Evolutionary conservation across 2,329 filamentous ascomycete genomes (phyloP).

Genomic region (Trichophyton benhamiae): DNA sequence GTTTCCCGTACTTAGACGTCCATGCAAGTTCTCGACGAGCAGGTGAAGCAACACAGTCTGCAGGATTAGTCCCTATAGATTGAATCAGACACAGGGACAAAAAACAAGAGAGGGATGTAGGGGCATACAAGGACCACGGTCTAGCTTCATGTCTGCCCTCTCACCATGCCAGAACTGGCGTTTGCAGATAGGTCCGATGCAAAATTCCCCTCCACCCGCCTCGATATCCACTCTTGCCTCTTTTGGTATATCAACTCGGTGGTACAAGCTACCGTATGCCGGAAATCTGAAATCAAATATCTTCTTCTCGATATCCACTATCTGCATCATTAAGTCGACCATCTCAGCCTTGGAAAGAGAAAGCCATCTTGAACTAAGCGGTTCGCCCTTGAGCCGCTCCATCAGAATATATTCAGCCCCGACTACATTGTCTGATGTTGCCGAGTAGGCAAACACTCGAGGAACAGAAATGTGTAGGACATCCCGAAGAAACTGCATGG

Average conservation of each 20-base stretch:
- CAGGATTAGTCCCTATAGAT: slow-evolving; percentile 4
- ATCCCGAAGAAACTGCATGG: slow-evolving; percentile 21
- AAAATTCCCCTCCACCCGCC: slow-evolving; percentile 17
- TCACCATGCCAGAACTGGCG: slow-evolving; percentile 23
- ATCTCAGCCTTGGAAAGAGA: slow-evolving; percentile 20
- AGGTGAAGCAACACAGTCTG: slow-evolving; percentile 8
- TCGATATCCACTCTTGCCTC: slow-evolving; percentile 12
- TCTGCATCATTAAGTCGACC: slow-evolving; percentile 18
- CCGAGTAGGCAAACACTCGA: slow-evolving; percentile 25
- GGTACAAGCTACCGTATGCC: slow-evolving; percentile 21
- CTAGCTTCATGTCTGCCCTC: slow-evolving; percentile 14
- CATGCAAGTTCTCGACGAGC: slow-evolving; percentile 9
- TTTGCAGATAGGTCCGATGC: slow-evolving; percentile 19
- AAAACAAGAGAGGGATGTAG: too few species aligned
- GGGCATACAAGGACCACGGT: slow-evolving; percentile 30
- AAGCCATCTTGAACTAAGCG: slow-evolving; percentile 20
- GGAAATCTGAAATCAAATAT: slow-evolving; percentile 21
- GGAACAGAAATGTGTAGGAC: slow-evolving; percentile 27
- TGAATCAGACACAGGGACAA: too few species aligned
- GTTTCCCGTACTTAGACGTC: background rate
- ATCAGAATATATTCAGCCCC: slow-evolving; percentile 35
- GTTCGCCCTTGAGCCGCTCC: slow-evolving; percentile 27
- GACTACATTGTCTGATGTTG: slow-evolving; percentile 25
- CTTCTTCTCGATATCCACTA: slow-evolving; percentile 12
- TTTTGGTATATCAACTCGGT: slow-evolving; percentile 10